Evolutionary conservation across 192 early-diverging fungal genomes (phyloP).

Genomic region (Linnemannia schmuckeri): DNA sequence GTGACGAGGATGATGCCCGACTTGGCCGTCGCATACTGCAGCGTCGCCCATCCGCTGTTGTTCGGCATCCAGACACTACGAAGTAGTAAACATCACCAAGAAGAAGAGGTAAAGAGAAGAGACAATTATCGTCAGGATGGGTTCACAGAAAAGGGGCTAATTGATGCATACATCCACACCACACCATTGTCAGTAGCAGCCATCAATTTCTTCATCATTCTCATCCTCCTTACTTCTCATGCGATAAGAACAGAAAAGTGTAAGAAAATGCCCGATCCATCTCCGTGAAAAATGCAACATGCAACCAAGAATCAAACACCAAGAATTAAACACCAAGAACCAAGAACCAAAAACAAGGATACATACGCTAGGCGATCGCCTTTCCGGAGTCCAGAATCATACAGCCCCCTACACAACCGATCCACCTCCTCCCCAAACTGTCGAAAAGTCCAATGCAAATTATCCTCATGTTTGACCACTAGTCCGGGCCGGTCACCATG

Average conservation of each 20-base stretch:
- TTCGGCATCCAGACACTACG: constrained; percentile 65
- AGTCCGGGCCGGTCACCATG: constrained; percentile 56
- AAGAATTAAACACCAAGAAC: neutral
- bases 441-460: constrained; percentile 58
- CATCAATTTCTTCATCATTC: no score
- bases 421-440: constrained; percentile 60
- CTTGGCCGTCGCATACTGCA: constrained; percentile 67
- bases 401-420: constrained; percentile 56
- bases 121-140: neutral
- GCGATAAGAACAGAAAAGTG: neutral
- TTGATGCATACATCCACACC: neutral
- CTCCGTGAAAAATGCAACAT: neutral
- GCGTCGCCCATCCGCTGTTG: constrained; percentile 60
- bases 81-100: neutral
- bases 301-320: neutral
- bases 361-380: constrained; percentile 62
- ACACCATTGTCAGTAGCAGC: neutral
- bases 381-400: constrained; percentile 58
- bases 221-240: no score
- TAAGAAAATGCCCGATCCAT: neutral
- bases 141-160: neutral
- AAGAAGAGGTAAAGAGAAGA: neutral
- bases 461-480: constrained; percentile 59
- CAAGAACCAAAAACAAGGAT: neutral
- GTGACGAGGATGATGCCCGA: constrained; percentile 65